A percentile compares a stretch with the other conserved stretches of the same genome.
Conservation (phyloP, 306 rosid species). For the Prunus padus region DNA sequence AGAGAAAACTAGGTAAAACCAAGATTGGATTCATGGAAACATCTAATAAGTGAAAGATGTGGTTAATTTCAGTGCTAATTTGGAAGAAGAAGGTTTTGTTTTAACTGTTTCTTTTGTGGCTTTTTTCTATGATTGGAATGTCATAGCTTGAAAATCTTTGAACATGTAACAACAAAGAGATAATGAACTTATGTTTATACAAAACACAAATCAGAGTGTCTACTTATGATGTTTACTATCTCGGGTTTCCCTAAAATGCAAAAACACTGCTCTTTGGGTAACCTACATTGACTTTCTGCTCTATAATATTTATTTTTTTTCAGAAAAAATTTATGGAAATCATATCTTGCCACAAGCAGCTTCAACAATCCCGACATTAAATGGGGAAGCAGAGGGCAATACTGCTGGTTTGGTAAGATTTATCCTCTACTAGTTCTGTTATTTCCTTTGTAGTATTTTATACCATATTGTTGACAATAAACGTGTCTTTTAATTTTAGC, state of each 20-base stretch:
- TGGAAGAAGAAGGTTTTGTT: neutral
- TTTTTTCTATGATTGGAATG: neutral
- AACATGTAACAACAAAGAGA: neutral
- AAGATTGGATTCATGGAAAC: neutral
- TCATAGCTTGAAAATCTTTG: neutral
- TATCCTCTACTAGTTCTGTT: neutral
- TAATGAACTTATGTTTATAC: neutral
- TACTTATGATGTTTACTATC: neutral
- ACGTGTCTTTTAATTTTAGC: constrained; percentile 9
- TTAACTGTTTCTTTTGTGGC: neutral
- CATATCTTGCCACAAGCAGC: constrained; percentile 18
- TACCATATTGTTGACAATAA: neutral
- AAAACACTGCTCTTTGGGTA: neutral
- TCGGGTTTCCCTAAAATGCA: neutral
- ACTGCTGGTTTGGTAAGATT: constrained; percentile 30
- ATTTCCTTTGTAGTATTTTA: neutral
- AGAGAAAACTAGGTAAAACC: neutral
- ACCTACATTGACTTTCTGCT: neutral
- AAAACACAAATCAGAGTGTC: neutral
- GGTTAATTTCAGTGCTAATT: neutral
- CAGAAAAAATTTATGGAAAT: neutral
- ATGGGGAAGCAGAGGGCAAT: constrained; percentile 20
- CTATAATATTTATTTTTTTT: neutral
- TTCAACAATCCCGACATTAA: constrained; percentile 10
- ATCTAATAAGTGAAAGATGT: neutral